Evolutionary conservation across 2,329 filamentous ascomycete species (phyloP).

Genomic region (Phaeomoniella chlamydospora): DNA sequence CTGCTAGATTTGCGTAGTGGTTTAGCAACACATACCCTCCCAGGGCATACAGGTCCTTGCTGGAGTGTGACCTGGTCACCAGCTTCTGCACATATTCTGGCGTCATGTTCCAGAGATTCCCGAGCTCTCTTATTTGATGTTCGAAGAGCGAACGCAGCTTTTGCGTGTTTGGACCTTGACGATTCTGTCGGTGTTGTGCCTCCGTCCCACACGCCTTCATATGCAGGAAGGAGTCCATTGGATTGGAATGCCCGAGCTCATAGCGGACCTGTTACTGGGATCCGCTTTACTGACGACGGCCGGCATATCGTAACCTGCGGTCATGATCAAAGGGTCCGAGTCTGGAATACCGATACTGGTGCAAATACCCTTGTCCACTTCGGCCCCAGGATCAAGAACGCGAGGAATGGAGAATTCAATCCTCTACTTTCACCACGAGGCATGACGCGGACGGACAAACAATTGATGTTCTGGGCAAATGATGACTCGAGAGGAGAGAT

Average conservation of each 20-base stretch:
- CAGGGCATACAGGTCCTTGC: constrained; percentile 52
- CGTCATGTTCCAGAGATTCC: constrained; percentile 74
- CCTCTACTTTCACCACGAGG: constrained; percentile 51
- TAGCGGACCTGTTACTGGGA: constrained; percentile 65
- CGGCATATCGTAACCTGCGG: constrained; percentile 64
- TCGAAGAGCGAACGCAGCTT: constrained; percentile 57
- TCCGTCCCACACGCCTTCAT: constrained; percentile 17
- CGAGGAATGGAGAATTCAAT: constrained; percentile 35
- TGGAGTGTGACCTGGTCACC: constrained; percentile 71
- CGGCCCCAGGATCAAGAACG: constrained; percentile 67
- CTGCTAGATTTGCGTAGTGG: constrained; percentile 79
- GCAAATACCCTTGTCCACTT: constrained; percentile 83
- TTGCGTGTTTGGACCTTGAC: constrained; percentile 72
- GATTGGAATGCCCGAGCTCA: constrained; percentile 49
- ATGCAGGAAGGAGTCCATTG: constrained; percentile 18
- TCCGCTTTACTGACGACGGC: constrained; percentile 74
- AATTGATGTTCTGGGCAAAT: constrained; percentile 70
- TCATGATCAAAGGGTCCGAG: constrained; percentile 69
- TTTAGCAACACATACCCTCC: constrained; percentile 55
- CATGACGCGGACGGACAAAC: constrained; percentile 38
- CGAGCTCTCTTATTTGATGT: constrained; percentile 79
- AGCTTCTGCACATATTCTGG: constrained; percentile 61
- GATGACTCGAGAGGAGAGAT: constrained; percentile 55
- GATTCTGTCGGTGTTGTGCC: constrained; percentile 55
- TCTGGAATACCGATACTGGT: constrained; percentile 71